Conservation (phyloP, 345 rosid species). For the Pseudoturritis turrita region DNA sequence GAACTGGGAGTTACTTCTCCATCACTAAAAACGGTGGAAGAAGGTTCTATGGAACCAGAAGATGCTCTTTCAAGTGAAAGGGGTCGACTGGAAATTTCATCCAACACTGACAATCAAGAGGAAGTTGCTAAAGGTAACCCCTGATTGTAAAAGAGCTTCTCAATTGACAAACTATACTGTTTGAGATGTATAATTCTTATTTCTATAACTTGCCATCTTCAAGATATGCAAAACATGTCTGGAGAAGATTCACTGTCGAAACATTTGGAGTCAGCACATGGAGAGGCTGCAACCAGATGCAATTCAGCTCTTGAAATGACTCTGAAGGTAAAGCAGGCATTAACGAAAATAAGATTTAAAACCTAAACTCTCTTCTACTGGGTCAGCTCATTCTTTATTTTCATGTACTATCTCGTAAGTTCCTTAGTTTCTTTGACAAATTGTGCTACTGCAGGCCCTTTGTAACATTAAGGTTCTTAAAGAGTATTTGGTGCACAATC, state of each 20-base stretch:
- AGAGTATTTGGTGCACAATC: neutral
- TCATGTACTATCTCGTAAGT: neutral
- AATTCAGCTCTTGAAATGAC: conserved; percentile 4
- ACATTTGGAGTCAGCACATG: neutral
- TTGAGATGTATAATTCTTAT: no score
- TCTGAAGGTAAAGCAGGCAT: conserved; percentile 7
- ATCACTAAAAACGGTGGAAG: no score
- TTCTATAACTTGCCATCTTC: no score
- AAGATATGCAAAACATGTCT: neutral
- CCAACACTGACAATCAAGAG: neutral
- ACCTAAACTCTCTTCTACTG: neutral
- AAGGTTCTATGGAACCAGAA: no score
- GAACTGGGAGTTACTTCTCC: no score
- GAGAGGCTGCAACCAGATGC: neutral
- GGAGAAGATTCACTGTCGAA: neutral
- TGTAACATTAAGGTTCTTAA: conserved; percentile 3
- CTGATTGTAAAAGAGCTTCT: no score
- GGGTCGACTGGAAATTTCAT: neutral
- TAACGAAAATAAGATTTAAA: neutral
- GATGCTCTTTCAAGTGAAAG: neutral
- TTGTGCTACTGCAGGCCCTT: conserved; percentile 8
- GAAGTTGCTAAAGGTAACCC: no score
- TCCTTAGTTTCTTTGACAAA: neutral
- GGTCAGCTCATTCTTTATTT: neutral
- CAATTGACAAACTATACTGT: no score